Evolutionary conservation across 768 basidiomycete genomes (phyloP), one percentile per base, ranked within the genome.

Genomic region (Cubamyces lactineus): DNA sequence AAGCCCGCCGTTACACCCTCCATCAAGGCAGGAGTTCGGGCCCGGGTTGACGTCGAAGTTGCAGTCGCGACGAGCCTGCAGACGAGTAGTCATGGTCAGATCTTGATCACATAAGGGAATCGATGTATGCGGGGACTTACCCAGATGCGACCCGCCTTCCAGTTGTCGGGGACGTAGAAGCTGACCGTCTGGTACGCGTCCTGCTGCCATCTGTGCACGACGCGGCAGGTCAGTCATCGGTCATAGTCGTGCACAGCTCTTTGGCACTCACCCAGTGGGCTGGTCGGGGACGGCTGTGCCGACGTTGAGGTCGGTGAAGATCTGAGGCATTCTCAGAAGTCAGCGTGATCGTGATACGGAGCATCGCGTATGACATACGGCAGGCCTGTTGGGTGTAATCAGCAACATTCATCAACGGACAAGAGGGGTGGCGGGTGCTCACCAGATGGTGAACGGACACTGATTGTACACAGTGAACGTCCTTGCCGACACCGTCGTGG

Each of bases 401-500:
- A 45, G 23, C 8, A 17, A 40, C 21, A 46, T 6, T 47, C 21
- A 5, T 26, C 2, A 42, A 38, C 5, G 43, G 23, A 11, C 5
- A 50, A 24, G 15, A n/a, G 53, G 13, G 54, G 30, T 13, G 28
- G 39, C 41, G 24, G 45, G 39, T 24, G 62, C 69, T 23, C 56
- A 78, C 78, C 78, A 79, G 51, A 79, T 74, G 4, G 78, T 79
- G 70, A 77, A 80, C 2, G 76, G 74, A 64, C 78, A 79, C 42
- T 65, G 70, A 63, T 80, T 80, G 70, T 70, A 70, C n/a, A 79
- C 77, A 1, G 75, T 78, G 67, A 80, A 76, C n/a, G 71, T 75
- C 26, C 67, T 53, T 2, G 63, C 65, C 17, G 65, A 50, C 7
- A 59, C 65, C 4, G 42, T 34, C 9, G 63, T 24, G 8, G 54